Percentiles rank a stretch among this genome's conserved stretches.
Conservation (phyloP, 176 grass and related monocot species). For the Zoysia pacifica region DNA sequence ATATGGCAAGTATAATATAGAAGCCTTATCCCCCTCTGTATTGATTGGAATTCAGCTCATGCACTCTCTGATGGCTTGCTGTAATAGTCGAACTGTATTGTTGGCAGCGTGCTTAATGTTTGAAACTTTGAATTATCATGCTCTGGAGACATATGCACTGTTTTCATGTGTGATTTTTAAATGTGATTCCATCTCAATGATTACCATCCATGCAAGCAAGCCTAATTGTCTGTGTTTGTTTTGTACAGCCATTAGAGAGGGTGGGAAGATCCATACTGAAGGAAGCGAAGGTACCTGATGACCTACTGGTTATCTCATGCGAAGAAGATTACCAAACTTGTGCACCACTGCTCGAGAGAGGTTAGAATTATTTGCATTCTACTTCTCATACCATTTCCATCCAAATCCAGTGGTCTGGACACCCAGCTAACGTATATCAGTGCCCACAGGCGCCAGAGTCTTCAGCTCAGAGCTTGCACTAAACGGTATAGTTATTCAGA, state of each 20-base stretch:
- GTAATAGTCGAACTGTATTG: neutral
- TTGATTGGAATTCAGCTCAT: neutral
- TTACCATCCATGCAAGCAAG: neutral
- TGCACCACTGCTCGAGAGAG: constrained; percentile 72
- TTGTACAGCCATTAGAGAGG: constrained; percentile 69
- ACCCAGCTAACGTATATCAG: constrained; percentile 24
- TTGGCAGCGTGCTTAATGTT: neutral
- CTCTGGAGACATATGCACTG: neutral
- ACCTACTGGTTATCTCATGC: constrained; percentile 80
- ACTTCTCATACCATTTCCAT: neutral
- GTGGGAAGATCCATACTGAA: constrained; percentile 73
- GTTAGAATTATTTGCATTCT: constrained; percentile 31
- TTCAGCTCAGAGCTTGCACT: constrained; percentile 68
- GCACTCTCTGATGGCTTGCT: neutral
- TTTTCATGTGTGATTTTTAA: neutral
- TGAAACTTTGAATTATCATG: neutral
- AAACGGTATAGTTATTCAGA: constrained; percentile 79
- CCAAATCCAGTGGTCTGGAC: neutral
- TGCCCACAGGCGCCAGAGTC: constrained; percentile 49
- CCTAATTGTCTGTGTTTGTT: neutral
- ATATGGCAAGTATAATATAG: neutral
- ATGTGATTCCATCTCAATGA: constrained; percentile 11
- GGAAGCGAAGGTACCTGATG: constrained; percentile 52
- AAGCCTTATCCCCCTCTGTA: neutral
- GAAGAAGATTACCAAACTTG: constrained; percentile 78